Evolutionary conservation across 2,329 filamentous ascomycete species (phyloP).

Genomic region (Cercospora janseana): DNA sequence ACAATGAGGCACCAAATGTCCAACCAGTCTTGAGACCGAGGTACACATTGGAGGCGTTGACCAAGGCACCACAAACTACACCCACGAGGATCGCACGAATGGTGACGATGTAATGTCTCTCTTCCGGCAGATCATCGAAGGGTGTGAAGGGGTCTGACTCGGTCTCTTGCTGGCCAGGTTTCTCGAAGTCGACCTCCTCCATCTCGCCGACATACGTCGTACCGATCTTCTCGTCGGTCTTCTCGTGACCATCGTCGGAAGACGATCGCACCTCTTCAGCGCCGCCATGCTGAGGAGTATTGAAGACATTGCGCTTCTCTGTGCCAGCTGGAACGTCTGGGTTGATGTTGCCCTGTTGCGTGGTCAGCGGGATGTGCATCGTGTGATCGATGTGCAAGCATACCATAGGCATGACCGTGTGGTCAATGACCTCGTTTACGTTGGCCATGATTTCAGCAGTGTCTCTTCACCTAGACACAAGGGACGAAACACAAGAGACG

Average conservation of each 20-base stretch:
- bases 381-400: neutral
- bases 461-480: slow-evolving; percentile 20
- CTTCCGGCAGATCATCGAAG: slow-evolving; percentile 45
- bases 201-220: slow-evolving; percentile 31
- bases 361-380: slow-evolving; percentile 3
- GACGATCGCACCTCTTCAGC: slow-evolving; percentile 7
- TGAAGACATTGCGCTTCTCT: slow-evolving; percentile 41
- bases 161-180: slow-evolving; percentile 32
- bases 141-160: slow-evolving; percentile 44
- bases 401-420: slow-evolving; percentile 36
- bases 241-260: slow-evolving; percentile 17
- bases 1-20: slow-evolving; percentile 43
- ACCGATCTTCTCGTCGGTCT: slow-evolving; percentile 33
- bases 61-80: slow-evolving; percentile 56
- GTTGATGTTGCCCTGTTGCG: slow-evolving; percentile 29
- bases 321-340: slow-evolving; percentile 36
- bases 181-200: slow-evolving; percentile 32
- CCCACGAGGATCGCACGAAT: slow-evolving; percentile 57
- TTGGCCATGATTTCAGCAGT: slow-evolving; percentile 25
- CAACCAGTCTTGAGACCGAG: slow-evolving; percentile 53
- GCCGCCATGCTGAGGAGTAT: slow-evolving; percentile 25
- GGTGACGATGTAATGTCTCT: slow-evolving; percentile 54
- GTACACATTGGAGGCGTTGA: slow-evolving; percentile 63
- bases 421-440: slow-evolving; percentile 37
- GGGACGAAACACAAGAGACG: neutral